phyloP scores from a whole-genome alignment of 352 stramenopile genomes.

The Pythium myriotylum region DNA sequence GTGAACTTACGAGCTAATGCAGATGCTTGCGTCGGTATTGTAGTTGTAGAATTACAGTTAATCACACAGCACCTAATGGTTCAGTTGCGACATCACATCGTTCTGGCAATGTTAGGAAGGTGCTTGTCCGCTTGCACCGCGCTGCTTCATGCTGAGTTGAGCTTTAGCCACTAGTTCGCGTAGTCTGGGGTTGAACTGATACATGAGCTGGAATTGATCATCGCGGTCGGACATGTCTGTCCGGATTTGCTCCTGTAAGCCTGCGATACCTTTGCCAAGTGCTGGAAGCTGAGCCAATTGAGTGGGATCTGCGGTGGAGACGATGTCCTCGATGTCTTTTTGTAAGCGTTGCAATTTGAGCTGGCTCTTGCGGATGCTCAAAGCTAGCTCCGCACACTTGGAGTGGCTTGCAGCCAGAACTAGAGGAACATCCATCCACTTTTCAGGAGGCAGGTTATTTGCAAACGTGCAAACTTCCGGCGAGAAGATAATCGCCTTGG shows the following conservation, averaged over 20 bases:
- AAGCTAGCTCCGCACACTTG: conserved; percentile 45
- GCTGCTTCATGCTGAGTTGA: too few relatives aligned
- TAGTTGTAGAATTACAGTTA: too few relatives aligned
- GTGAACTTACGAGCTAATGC: too few relatives aligned
- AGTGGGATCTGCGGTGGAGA: conserved; percentile 44
- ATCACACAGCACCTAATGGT: too few relatives aligned
- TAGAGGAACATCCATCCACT: conserved; percentile 44
- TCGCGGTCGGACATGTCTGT: conserved; percentile 40
- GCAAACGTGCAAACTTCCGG: conserved; percentile 44
- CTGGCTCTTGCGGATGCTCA: conserved; percentile 33
- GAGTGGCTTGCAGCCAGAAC: conserved; percentile 49
- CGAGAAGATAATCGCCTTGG: conserved; percentile 61
- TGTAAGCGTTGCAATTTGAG: conserved; percentile 35
- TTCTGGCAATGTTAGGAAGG: too few relatives aligned
- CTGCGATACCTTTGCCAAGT: conserved; percentile 39
- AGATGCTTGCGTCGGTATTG: too few relatives aligned
- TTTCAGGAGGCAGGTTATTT: conserved; percentile 31
- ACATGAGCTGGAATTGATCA: conserved; percentile 67
- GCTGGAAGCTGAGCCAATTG: conserved; percentile 47
- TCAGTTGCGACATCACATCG: too few relatives aligned
- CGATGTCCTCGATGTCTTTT: conserved; percentile 45
- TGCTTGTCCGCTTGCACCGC: too few relatives aligned
- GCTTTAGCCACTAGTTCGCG: conserved; percentile 23
- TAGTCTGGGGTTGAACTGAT: conserved; percentile 55
- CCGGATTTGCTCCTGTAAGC: conserved; percentile 38